Percentiles rank a stretch among this genome's conserved stretches.
Evolutionary conservation across 1,139 yeast genomes (phyloP).

Genomic region (Candida mesenterica): DNA sequence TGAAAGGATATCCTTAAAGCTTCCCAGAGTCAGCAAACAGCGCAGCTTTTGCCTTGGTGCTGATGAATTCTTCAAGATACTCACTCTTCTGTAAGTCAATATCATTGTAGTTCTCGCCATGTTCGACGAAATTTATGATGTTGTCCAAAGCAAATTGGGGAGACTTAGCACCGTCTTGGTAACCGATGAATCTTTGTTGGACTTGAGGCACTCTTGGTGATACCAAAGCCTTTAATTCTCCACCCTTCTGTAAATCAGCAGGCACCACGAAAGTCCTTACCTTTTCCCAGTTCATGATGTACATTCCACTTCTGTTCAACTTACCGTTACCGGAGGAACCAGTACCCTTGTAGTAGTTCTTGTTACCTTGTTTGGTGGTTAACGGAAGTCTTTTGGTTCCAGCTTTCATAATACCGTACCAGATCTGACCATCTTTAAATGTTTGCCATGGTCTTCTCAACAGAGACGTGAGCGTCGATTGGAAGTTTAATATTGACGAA

Average conservation of each 20-base stretch:
- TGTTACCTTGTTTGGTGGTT: slow-evolving; percentile 92
- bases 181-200: slow-evolving; percentile 68
- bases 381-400: slow-evolving; percentile 86
- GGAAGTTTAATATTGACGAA: slow-evolving; percentile 50
- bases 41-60: slow-evolving; percentile 20
- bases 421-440: slow-evolving; percentile 76
- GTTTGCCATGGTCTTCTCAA: slow-evolving; percentile 90
- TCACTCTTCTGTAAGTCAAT: slow-evolving; percentile 37
- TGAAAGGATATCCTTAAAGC: not conserved
- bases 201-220: slow-evolving; percentile 67
- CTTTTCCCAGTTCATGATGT: slow-evolving; percentile 75
- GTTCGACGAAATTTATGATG: slow-evolving; percentile 69
- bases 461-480: slow-evolving; percentile 46
- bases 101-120: slow-evolving; percentile 54
- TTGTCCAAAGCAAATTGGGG: slow-evolving; percentile 72
- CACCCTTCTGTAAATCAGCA: slow-evolving; percentile 36
- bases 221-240: slow-evolving; percentile 70
- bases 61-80: slow-evolving; percentile 46
- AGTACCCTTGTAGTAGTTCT: slow-evolving; percentile 92
- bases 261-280: slow-evolving; percentile 94
- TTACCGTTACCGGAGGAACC: slow-evolving; percentile 91
- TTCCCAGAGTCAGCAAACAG: slow-evolving; percentile 6
- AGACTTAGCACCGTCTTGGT: slow-evolving; percentile 68
- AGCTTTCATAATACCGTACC: slow-evolving; percentile 72
- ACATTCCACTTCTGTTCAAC: slow-evolving; percentile 71